Conservation (phyloP, 2,329 filamentous ascomycete genomes). For the Aspergillus ibericus region DNA sequence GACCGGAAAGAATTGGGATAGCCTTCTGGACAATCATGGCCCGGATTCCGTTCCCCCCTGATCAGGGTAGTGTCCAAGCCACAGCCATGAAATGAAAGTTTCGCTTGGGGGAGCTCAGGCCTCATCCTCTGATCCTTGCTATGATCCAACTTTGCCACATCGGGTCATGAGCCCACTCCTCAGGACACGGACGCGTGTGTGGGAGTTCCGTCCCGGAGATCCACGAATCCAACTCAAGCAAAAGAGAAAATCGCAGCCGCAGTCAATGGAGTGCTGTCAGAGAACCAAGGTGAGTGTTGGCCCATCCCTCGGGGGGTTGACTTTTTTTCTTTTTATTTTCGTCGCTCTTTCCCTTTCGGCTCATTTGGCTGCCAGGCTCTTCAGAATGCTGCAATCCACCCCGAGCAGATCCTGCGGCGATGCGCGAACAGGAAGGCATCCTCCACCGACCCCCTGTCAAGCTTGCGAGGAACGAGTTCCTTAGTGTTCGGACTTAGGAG, state of each 20-base stretch:
- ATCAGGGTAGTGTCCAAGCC: conserved; percentile 2
- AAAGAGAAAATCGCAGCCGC: background rate
- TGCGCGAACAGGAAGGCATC: conserved; percentile 6
- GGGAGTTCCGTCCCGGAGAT: background rate
- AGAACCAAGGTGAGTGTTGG: background rate
- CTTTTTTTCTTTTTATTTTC: background rate
- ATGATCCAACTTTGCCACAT: conserved; percentile 10
- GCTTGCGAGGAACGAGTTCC: background rate
- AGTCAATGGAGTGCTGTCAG: background rate
- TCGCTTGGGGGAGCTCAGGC: conserved; percentile 17
- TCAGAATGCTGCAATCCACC: background rate
- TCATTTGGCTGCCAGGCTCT: background rate
- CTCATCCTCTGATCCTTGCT: conserved; percentile 9
- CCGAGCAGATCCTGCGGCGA: background rate
- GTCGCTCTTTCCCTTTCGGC: background rate
- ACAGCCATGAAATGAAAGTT: conserved; percentile 4
- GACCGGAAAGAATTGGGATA: background rate
- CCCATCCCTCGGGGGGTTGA: background rate
- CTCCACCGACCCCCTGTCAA: conserved; percentile 3
- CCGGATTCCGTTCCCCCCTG: background rate
- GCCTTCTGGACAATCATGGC: background rate
- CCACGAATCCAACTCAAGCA: background rate
- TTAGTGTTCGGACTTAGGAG: background rate
- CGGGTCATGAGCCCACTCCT: background rate
- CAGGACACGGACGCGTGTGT: conserved; percentile 1